Percentiles rank a stretch among this genome's conserved stretches.
phyloP scores from a whole-genome alignment of 306 rosid species.

The Delonix regia region DNA sequence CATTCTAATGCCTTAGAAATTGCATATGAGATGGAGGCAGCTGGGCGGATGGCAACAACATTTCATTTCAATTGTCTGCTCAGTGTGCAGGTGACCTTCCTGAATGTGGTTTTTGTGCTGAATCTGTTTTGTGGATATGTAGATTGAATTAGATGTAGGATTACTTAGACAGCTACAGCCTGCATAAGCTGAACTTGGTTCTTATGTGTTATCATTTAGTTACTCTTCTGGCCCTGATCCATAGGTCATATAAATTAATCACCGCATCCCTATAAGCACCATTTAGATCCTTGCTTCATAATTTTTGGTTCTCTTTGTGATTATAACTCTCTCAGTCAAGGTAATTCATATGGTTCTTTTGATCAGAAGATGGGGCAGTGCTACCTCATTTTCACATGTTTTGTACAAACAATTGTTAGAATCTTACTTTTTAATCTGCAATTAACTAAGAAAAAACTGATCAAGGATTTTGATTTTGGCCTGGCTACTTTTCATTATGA shows the following conservation, averaged over 20 bases:
- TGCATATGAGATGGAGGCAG: constrained; percentile 92
- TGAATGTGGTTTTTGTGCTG: constrained; percentile 9
- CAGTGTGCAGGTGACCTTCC: constrained; percentile 82
- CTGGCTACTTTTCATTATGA: constrained; percentile 22
- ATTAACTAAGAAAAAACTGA: constrained; percentile 13
- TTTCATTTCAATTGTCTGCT: constrained; percentile 91
- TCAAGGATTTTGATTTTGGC: constrained; percentile 30
- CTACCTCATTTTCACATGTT: constrained; percentile 17
- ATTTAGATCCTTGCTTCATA: constrained; percentile 32
- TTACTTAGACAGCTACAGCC: not conserved
- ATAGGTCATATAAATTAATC: constrained; percentile 8
- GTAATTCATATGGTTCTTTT: constrained; percentile 19
- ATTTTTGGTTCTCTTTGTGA: constrained; percentile 24
- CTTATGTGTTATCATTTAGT: not conserved
- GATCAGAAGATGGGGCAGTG: constrained; percentile 8
- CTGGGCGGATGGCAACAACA: constrained; percentile 97
- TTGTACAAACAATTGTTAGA: not conserved
- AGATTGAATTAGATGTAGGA: not conserved
- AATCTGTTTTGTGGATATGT: not conserved
- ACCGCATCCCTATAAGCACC: not conserved
- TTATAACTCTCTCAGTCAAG: constrained; percentile 16
- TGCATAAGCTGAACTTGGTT: not conserved
- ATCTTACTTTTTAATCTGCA: constrained; percentile 20
- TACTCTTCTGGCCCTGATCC: constrained; percentile 21
- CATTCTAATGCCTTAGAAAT: constrained; percentile 74